phyloP scores from a whole-genome alignment of 106 monocot species.

The Iris macrosiphon region DNA sequence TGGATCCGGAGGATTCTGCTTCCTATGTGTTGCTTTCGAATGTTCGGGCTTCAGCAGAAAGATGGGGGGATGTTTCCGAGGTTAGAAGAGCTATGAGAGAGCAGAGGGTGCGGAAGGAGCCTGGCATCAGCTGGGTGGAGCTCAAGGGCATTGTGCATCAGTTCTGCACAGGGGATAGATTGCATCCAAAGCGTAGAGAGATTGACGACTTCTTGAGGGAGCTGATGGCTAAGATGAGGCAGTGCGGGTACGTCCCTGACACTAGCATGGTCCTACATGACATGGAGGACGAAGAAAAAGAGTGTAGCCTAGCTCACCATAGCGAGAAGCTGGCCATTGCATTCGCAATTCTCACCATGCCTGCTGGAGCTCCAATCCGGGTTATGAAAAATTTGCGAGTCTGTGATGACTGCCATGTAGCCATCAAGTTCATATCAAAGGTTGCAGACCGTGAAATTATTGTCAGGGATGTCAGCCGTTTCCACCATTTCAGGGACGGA shows the following conservation, averaged over 20 bases:
- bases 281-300: constrained; percentile 81
- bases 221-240: constrained; percentile 35
- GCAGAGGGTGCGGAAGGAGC: constrained; percentile 65
- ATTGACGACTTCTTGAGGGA: constrained; percentile 35
- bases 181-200: constrained; percentile 32
- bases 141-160: constrained; percentile 51
- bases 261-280: constrained; percentile 53
- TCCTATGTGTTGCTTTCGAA: constrained; percentile 65
- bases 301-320: constrained; percentile 45
- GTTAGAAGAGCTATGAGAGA: constrained; percentile 50
- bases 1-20: constrained; percentile 66
- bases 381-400: constrained; percentile 66
- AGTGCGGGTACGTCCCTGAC: constrained; percentile 48
- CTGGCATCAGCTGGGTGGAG: constrained; percentile 68
- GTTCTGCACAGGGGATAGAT: constrained; percentile 41
- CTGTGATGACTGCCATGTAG: constrained; percentile 53
- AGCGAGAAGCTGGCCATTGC: constrained; percentile 63
- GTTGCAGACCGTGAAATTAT: constrained; percentile 41
- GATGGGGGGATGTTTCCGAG: constrained; percentile 49
- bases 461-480: constrained; percentile 57
- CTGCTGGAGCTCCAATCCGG: constrained; percentile 21
- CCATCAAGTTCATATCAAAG: constrained; percentile 44
- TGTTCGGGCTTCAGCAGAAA: constrained; percentile 36
- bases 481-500: constrained; percentile 49
- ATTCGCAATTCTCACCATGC: constrained; percentile 41